Percentiles rank a stretch among this genome's conserved stretches.
Evolutionary conservation across 1,139 yeast genomes (phyloP).

Genomic region (Nadsonia commutata): DNA sequence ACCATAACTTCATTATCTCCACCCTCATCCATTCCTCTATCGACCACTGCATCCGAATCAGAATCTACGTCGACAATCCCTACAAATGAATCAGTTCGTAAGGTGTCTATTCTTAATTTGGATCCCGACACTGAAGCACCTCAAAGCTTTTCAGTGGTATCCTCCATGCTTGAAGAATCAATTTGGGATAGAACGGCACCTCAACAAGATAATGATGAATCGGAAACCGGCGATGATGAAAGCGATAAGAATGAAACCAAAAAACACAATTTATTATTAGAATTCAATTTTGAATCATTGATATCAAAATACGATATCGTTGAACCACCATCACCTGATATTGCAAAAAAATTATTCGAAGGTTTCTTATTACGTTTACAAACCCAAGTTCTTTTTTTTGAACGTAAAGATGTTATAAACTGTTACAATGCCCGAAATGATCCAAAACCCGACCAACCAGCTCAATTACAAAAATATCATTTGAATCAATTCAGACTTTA

Average conservation of each 20-base stretch:
- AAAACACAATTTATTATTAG: slow-evolving; percentile 11
- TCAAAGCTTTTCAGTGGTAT: slow-evolving; percentile 18
- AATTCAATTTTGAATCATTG: slow-evolving; percentile 16
- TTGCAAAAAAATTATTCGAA: slow-evolving; percentile 11
- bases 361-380: slow-evolving; percentile 11
- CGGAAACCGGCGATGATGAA: not conserved
- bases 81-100: no score
- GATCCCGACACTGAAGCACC: slow-evolving; percentile 16
- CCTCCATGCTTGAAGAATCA: slow-evolving; percentile 17
- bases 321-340: slow-evolving; percentile 11
- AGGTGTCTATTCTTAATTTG: slow-evolving; percentile 15
- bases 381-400: slow-evolving; percentile 14
- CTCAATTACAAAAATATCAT: slow-evolving; percentile 13
- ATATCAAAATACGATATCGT: slow-evolving; percentile 11
- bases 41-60: no score
- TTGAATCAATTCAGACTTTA: slow-evolving; percentile 14
- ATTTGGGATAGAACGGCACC: slow-evolving; percentile 13
- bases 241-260: not conserved
- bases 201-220: not conserved
- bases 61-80: not conserved
- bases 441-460: slow-evolving; percentile 9
- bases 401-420: slow-evolving; percentile 10
- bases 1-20: no score
- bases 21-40: no score
- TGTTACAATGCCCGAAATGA: slow-evolving; percentile 12